A percentile compares a stretch with the other conserved stretches of the same genome.
Evolutionary conservation across 2,329 filamentous ascomycete species (phyloP).

Genomic region (Botrytis hyacinthi): DNA sequence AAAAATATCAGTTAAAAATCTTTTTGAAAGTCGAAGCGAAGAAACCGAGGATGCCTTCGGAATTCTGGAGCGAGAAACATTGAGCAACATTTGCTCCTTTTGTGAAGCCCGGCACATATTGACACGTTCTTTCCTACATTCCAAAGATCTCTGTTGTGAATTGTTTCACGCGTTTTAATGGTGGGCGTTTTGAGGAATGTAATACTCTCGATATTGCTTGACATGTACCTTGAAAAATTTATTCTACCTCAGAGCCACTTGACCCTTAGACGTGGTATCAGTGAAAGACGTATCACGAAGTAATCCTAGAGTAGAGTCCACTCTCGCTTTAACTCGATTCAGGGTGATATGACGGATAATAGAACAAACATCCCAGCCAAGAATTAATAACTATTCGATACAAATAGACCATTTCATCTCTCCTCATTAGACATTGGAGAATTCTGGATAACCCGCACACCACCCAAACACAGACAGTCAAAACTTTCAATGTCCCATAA

Average conservation of each 20-base stretch:
- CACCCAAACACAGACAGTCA: neutral
- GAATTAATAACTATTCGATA: neutral
- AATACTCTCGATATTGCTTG: neutral
- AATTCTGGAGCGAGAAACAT: neutral
- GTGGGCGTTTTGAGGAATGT: neutral
- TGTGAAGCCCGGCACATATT: neutral
- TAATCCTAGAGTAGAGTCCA: neutral
- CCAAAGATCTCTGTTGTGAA: neutral
- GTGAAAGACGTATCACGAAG: neutral
- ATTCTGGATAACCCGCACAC: neutral
- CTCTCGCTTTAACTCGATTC: too few species aligned
- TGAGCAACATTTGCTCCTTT: neutral
- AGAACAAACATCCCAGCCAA: neutral
- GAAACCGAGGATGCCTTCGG: neutral
- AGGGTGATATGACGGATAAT: neutral
- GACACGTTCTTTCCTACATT: neutral
- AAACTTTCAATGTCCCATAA: neutral
- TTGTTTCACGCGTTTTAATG: neutral
- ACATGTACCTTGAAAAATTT: neutral
- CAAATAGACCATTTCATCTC: neutral
- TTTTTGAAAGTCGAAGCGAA: neutral
- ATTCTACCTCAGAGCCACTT: neutral
- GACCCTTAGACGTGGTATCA: neutral
- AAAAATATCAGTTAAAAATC: neutral
- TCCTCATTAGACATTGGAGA: neutral